Conservation (phyloP, 768 basidiomycete genomes). For the Brasilioporus rufonigricans region DNA sequence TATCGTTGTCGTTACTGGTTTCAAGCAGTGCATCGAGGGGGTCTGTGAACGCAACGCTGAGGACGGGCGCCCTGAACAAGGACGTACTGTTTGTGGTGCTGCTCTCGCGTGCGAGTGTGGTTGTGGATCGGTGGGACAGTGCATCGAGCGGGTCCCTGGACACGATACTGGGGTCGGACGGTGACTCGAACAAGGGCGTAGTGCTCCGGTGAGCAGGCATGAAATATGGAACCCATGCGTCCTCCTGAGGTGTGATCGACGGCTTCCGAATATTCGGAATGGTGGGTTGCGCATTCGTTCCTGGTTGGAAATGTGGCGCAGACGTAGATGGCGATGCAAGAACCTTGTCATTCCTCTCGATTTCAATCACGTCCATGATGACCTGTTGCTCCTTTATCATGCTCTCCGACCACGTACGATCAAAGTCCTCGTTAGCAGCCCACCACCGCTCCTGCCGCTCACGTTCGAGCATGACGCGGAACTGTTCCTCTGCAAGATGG, state of each 20-base stretch:
- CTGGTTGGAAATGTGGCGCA: constrained; percentile 25
- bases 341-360: constrained; percentile 29
- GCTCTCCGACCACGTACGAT: constrained; percentile 32
- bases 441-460: constrained; percentile 51
- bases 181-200: constrained; percentile 44
- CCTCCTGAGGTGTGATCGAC: constrained; percentile 42
- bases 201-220: constrained; percentile 45
- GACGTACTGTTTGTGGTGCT: background rate
- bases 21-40: background rate
- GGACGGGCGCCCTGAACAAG: background rate
- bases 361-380: constrained; percentile 50
- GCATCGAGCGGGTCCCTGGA: constrained; percentile 30
- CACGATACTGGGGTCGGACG: constrained; percentile 39
- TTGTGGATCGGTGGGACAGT: background rate
- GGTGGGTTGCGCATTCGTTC: constrained; percentile 33
- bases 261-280: constrained; percentile 52
- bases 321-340: background rate
- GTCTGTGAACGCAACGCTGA: background rate
- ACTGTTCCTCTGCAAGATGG: constrained; percentile 46
- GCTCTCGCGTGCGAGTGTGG: background rate
- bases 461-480: constrained; percentile 39
- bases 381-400: constrained; percentile 39
- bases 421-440: constrained; percentile 39
- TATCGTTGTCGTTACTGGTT: background rate
- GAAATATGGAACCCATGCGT: constrained; percentile 38